Evolutionary conservation across 1,139 yeast genomes (phyloP), one percentile per base, ranked within the genome.

Genomic region (Sugiyamaella novakii): DNA sequence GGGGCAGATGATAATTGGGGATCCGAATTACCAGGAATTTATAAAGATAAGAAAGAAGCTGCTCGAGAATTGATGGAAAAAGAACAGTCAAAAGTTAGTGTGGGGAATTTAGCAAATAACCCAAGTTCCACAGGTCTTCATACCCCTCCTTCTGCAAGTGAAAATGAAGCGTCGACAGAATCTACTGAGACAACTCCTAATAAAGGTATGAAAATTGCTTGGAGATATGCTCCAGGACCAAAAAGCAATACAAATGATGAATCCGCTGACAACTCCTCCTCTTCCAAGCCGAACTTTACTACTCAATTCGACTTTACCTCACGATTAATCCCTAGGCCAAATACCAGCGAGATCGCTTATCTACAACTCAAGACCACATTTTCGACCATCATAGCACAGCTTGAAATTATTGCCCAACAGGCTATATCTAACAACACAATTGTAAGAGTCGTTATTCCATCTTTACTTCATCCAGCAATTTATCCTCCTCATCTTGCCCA

Each of bases 21-120:
- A 4, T 74, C 77, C 45, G 86, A 84, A 41, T 72, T 92, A 5
- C 97, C 97, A 1, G 96, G 95, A 1, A 64, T 83, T 1, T 86
- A 84, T 62, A 78, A 82, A 59, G 94, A 92, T 18, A 78, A 84
- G 22, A 74, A 80, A 15, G 82, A 76, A 58, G 89, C 83, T 7
- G 79, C 81, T 54, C 83, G 83, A 64, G 81, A 79, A 62, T 79
- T 80, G 19, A 78, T 85, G 3, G 65, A 70, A 21, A 79, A 77
- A 50, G 80, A 84, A 53, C 84, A 84, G 59, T 72, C 80, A 5
- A 80, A 81, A 60, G 67, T 86, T 3, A 81, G 87, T 49, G 91
- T 86, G 3, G 80, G 84, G 28, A 86, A 86, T 60, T 63, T 84
- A 58, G 69, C 80, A 3, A 74, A 73, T 48, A 12, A 19, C 8